Conservation (phyloP, 2,329 filamentous ascomycete species). For the Lachnellula hyalina region DNA sequence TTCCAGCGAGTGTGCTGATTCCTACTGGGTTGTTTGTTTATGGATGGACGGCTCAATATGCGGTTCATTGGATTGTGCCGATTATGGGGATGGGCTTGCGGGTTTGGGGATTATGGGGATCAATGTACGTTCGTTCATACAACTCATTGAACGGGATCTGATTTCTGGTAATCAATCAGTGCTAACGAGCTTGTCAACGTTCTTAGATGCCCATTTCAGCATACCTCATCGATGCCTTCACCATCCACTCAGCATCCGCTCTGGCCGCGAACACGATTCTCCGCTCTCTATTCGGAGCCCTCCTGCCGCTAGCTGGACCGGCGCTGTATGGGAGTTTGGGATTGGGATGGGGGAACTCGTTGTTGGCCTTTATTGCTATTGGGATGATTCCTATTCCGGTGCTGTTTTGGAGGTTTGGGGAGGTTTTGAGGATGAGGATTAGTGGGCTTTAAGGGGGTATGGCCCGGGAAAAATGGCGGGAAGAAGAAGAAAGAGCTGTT, state of each 20-base stretch:
- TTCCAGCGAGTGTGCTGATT: slow-evolving; percentile 35
- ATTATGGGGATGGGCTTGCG: slow-evolving; percentile 38
- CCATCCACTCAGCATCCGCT: slow-evolving; percentile 28
- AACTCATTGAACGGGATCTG: too few species aligned
- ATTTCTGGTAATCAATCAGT: neutral
- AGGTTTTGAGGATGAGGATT: slow-evolving; percentile 1
- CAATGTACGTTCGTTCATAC: neutral
- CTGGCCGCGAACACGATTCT: slow-evolving; percentile 33
- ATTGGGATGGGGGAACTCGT: slow-evolving; percentile 29
- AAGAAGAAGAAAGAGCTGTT: too few species aligned
- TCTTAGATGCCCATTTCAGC: neutral
- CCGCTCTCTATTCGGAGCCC: slow-evolving; percentile 26
- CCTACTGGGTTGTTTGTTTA: slow-evolving; percentile 42
- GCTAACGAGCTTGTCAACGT: neutral
- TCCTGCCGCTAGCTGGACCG: slow-evolving; percentile 26
- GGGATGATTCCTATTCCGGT: slow-evolving; percentile 13
- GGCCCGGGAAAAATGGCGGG: too few species aligned
- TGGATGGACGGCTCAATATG: slow-evolving; percentile 39
- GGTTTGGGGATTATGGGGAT: slow-evolving; percentile 28
- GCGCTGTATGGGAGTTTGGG: slow-evolving; percentile 28
- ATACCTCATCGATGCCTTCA: slow-evolving; percentile 33
- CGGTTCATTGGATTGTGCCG: slow-evolving; percentile 38
- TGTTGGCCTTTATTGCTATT: slow-evolving; percentile 30
- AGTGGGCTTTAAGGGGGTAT: too few species aligned
- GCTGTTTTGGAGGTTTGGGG: slow-evolving; percentile 9